Evolutionary conservation across 371 early-diverging fungal genomes (phyloP), one percentile per base, ranked within the genome.

Genomic region (Mortierella sp.): DNA sequence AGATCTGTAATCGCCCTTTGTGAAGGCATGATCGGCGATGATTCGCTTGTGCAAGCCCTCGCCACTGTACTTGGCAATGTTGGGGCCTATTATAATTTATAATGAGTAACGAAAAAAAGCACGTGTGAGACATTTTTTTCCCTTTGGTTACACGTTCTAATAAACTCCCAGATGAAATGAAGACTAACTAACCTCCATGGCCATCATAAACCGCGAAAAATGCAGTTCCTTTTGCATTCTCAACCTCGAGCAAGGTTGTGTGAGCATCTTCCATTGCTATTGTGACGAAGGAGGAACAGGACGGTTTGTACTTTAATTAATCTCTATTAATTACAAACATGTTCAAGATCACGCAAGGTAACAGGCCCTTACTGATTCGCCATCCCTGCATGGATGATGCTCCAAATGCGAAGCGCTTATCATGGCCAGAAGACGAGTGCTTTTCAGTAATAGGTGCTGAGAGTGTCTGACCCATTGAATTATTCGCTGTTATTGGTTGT

Each of bases 191-290:
- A 85, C 95, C 99, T 76, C 99, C 98, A 84, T 98, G 99, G 4
- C 99, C 99, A 84, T 98, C 99, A 82, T 92, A 97, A 3, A 97
- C 97, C 28, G 92, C 96, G 87, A 97, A 98, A 87, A 97, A 97
- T 15, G 93, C 88, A 59, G 81, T 77, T 21, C 86, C 87, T n/a
- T 85, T 50, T 10, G 76, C 72, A 33, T 70, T 72, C 40, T 67
- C 74, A 33, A 96, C 77, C 55, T 90, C 88, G 36, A 96, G 88
- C 60, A 95, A 76, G 36, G 96, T 94, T 6, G 96, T 95, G 84
- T 97, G 97, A 0, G 97, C 97, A 85, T 98, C 98, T 28, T 79
- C 79, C 79, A 79, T 79, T 16, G 74, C 79, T 79, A 74, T 66
- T 33, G 9, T 28, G 52, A 59, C 22, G 15, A 48, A 53, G 43